Evolutionary conservation across 2,329 filamentous ascomycete species (phyloP), one percentile per base, ranked within the genome.

Genomic region (Diaporthe caulivora): DNA sequence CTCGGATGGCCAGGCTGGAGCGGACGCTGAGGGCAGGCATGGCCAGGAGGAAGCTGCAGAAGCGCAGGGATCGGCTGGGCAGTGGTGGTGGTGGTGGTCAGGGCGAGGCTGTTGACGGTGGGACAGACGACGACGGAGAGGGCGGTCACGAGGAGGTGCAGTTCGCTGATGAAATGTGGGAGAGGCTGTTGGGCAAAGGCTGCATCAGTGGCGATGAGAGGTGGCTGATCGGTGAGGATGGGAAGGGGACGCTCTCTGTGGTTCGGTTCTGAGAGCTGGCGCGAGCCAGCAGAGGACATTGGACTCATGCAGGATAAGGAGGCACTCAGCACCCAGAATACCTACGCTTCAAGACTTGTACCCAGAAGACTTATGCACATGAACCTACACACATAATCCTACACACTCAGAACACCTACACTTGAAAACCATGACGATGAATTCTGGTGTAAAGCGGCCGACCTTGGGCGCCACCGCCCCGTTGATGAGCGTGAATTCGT

Each of bases 151-250:
- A 79, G 26, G 85, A 87, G 77, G 80, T 83, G 4, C 81, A 83
- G 65, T 85, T 89, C 60, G 76, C 77, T 5, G 82, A 86, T 44
- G 80, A 82, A 7, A 80, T 88, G 67, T 88, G 87, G 82, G 78
- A 79, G 26, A 83, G 88, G 77, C 78, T 92, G 44, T 80, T 89
- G 60, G 84, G 79, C 1, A 88, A 85, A 77, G 90, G 88, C 1
- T 84, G 84, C 74, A 88, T 92, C 21, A 86, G 81, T 47, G 91
- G 90, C 1, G 88, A 91, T 74, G 90, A 92, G 79, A 81, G 88
- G 71, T 92, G 90, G 86, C 70, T 92, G n/a, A 80, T 92, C 15
- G 90, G 91, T 0, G 88, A 92, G 81, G 90, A 90, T 77, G 75
- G 76, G 1, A 78, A 83, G 11, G 84, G 87, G 42, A 84, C 86